Evolutionary conservation across 495 filamentous ascomycete species (phyloP), one percentile per base, ranked within the genome.

Genomic region (Hypomontagnella monticulosa): DNA sequence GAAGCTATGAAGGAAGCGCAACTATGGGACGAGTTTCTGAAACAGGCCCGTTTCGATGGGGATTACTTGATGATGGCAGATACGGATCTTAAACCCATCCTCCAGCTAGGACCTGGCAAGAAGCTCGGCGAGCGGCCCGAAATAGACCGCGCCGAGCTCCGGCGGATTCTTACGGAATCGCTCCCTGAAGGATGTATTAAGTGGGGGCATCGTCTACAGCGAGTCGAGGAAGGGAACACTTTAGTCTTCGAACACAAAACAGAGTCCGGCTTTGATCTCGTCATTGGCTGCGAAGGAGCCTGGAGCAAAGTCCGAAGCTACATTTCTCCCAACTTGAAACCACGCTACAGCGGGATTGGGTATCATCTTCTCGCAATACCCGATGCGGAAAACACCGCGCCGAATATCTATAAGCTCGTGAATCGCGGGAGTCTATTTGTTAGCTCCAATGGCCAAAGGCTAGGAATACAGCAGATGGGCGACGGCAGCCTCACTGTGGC

Each of bases 1-100:
- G 62, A 72, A 4, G 85, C 84, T 15, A 61, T 89, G 43, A 72
- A 80, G 42, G 73, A 75, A n/a, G 82, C 81, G 20, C 79, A 80
- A 20, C 75, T 89, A 32, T 79, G 73, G 40, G 75, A 78, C 4
- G 58, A 79, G 19, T 87, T 85, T 69, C 46, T 78, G 16, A 60
- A 64, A 20, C 42, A 77, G 6, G 78, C 80, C 1, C 78, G 80
- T 7, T 81, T 76, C 58, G 83, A 82, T 37, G 77, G 79, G 43
- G 80, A 85, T 40, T 79, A 77, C 33, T 64, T 83, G n/a, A 61
- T 78, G 34, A 60, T 83, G 9, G 56, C 73, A 1, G 77, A 81
- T 69, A 71, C 73, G 55, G 14, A 74, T 46, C 73, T 75, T 14
- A 66, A 66, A 12, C 62, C 55, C 9, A 58, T 61, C 14, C 49